Evolutionary conservation across 1,284 basidiomycete species (phyloP), one percentile per base, ranked within the genome.

Genomic region (Coniferiporia weirii): DNA sequence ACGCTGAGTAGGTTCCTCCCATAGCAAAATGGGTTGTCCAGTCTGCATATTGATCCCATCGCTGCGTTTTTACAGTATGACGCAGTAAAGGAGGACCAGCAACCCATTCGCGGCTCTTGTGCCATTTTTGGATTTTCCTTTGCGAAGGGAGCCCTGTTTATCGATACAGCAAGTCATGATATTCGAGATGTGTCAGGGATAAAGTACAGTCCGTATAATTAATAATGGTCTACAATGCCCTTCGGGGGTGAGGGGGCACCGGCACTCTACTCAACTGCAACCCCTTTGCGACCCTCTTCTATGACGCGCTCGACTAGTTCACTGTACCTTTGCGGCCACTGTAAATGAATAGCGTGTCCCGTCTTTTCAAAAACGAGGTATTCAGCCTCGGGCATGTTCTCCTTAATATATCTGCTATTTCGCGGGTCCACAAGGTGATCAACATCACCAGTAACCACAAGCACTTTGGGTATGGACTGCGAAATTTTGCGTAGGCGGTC

Each of bases 391-490:
- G 82, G 79, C 82, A 95, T 86, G 43, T 75, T 67, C n/a, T 72
- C 66, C 65, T 84, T 83, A 45, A 95, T 69, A 35, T 80, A 75
- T 4, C 72, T 64, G 22, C 85, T 88, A 63, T 89, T 82, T 1
- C 66, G 65, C 0, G 84, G 77, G 15, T 77, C 67, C 22, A 95
- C 81, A 2, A 95, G 72, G 51, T 83, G 66, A 68, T 95, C 93
- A 1, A 81, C 71, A 64, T 92, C 87, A 1, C 92, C 93, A 0
- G 84, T 89, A 15, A 93, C 67, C 62, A 95, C 86, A 12, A 79
- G 63, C 3, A 93, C 79, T 63, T 82, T 81, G 9, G 81, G 78
- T 13, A 94, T 79, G 2, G 73, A 73, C 0, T 69, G 67, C 1
- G 85, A 80, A 50, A 95, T 84, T 38, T 66, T 66, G 4, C 70